Evolutionary conservation across 441 rosid species (phyloP).

Genomic region (Pelargonium fulgidum): DNA sequence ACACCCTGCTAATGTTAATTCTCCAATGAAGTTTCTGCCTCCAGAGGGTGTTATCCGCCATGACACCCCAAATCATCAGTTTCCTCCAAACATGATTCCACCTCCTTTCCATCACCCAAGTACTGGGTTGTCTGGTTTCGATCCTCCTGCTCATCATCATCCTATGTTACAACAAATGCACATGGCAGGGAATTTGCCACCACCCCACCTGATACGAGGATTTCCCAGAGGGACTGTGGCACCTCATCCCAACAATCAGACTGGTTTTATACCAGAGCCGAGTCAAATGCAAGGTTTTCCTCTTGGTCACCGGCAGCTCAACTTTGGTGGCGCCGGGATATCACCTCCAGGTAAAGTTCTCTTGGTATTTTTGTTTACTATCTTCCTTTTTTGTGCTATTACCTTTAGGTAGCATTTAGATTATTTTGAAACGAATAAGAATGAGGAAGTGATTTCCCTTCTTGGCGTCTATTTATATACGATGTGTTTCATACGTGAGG

Average conservation of each 20-base stretch:
- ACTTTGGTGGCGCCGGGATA: slow-evolving; percentile 40
- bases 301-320: slow-evolving; percentile 54
- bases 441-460: not conserved
- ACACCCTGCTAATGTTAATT: slow-evolving; percentile 46
- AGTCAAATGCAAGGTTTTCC: slow-evolving; percentile 61
- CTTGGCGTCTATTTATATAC: not conserved
- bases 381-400: not conserved
- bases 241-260: slow-evolving; percentile 50
- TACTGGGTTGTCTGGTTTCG: slow-evolving; percentile 50
- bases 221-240: slow-evolving; percentile 38
- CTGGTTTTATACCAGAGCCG: slow-evolving; percentile 53
- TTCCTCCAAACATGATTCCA: slow-evolving; percentile 48
- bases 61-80: slow-evolving; percentile 53
- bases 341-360: slow-evolving; percentile 46
- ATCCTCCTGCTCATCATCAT: slow-evolving; percentile 42
- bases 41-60: slow-evolving; percentile 48
- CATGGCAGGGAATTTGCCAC: slow-evolving; percentile 49
- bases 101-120: slow-evolving; percentile 59
- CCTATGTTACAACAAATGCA: slow-evolving; percentile 66
- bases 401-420: not conserved
- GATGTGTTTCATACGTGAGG: not conserved
- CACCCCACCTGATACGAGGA: slow-evolving; percentile 50
- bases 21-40: slow-evolving; percentile 54
- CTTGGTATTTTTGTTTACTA: not conserved
- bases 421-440: not conserved